Evolutionary conservation across 768 basidiomycete genomes (phyloP), one percentile per base, ranked within the genome.

Genomic region (Suillus spraguei): DNA sequence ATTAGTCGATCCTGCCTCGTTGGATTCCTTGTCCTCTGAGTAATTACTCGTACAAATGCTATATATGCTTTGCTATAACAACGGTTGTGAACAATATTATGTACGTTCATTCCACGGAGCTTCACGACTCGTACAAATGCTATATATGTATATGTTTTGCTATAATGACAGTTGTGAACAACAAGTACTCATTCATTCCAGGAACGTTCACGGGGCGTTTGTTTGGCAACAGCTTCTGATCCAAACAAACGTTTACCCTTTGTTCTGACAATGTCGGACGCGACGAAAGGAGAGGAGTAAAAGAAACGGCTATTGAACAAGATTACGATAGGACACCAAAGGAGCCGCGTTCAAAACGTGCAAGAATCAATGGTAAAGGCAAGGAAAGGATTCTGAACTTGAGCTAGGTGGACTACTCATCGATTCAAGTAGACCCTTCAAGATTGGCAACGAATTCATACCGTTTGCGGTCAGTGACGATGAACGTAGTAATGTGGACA

Each of bases 391-490:
- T 32, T 47, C 58, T 5, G 59, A 65, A 38, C 20, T 24, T 4
- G 66, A 66, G 36, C 67, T 54, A 7, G 69, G 66, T 4, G 63
- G 68, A 24, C 55, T 63, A 4, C 64, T 47, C 39, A 3, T 28
- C 32, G 70, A 67, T 24, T 33, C 41, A 13, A 64, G 66, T 11
- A 65, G 69, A 33, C 52, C 65, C 2, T 67, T 69, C 46, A 65
- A 67, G 4, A 67, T 68, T 14, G 74, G 71, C 6, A 74, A 71
- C 41, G 74, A 78, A 58, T 78, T 78, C 50, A 64, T 78, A 46
- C 76, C 77, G 1, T 58, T 75, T 35, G 62, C 16, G 8, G 63
- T 47, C 33, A 68, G 67, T 60, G 75, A 71, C 7, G 36, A 49
- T 17, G 67, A 68, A 13, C 66, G 61, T 13, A 62, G 66, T 4